phyloP scores from a whole-genome alignment of 2,329 filamentous ascomycete species.

The Aureobasidium pullulans region DNA sequence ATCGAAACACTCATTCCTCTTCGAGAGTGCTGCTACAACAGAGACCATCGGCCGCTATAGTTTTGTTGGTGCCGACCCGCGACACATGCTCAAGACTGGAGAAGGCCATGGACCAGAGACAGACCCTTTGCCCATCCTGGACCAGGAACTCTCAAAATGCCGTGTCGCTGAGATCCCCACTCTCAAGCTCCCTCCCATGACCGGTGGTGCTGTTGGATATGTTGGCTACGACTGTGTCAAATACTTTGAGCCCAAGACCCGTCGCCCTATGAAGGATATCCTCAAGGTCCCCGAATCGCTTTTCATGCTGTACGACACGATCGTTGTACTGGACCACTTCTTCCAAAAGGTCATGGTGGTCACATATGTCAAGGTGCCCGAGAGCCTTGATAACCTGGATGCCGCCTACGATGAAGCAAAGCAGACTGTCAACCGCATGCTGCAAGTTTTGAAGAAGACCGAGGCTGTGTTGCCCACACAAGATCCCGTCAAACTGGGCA shows the following conservation, averaged over 20 bases:
- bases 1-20: slow-evolving; percentile 82
- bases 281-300: slow-evolving; percentile 85
- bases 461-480: slow-evolving; percentile 62
- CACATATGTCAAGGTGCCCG: slow-evolving; percentile 69
- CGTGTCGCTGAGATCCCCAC: slow-evolving; percentile 78
- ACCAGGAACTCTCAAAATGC: slow-evolving; percentile 70
- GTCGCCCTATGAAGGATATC: slow-evolving; percentile 73
- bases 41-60: slow-evolving; percentile 92
- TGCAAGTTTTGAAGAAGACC: slow-evolving; percentile 64
- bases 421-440: slow-evolving; percentile 55
- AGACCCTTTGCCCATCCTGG: slow-evolving; percentile 77
- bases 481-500: slow-evolving; percentile 60
- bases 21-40: slow-evolving; percentile 86
- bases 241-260: slow-evolving; percentile 98
- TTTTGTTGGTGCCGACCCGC: slow-evolving; percentile 69
- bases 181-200: slow-evolving; percentile 74
- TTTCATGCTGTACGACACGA: slow-evolving; percentile 95
- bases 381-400: slow-evolving; percentile 46
- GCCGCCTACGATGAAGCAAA: slow-evolving; percentile 63
- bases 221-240: slow-evolving; percentile 95
- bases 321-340: slow-evolving; percentile 91
- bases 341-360: slow-evolving; percentile 89
- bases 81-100: slow-evolving; percentile 79
- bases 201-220: slow-evolving; percentile 90
- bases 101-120: slow-evolving; percentile 75